Evolutionary conservation across 148 eudicot species (phyloP), one percentile per base, ranked within the genome.

Genomic region (Heliosperma pusillum): DNA sequence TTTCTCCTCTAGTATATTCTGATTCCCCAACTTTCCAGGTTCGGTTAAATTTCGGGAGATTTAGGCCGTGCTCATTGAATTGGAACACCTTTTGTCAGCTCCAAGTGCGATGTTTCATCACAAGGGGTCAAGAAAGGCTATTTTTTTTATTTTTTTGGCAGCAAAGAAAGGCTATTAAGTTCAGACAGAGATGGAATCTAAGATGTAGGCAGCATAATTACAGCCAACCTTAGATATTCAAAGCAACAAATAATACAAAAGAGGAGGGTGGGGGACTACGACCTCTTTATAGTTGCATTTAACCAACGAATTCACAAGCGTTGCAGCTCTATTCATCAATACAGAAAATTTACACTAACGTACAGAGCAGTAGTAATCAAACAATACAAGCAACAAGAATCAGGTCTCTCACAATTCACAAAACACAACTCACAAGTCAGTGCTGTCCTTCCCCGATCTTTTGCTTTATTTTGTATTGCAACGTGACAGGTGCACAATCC

Each of bases 401-500:
- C 53, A 15, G 45, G 36, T 65, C 63, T 69, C 64, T 12, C 45
- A 16, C 42, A 36, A 36, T 1, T 33, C 53, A 47, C 42, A 36
- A 36, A 6, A 3, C 53, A 47, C 17, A 42, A 69, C 1, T 44
- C 7, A 12, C 59, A 26, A 21, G 6, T 83, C 79, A 83, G 13
- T 27, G 63, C 45, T 50, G 62, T 74, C 73, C 82, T 74, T 77
- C 92, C 83, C 87, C 90, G 12, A 91, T 83, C 88, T 86, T 89
- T 83, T 77, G 78, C 74, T 81, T 86, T 89, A 91, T 91, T 74
- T 83, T 91, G 84, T 81, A 89, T 76, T 91, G 96, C 83, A 91
- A 83, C 26, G 89, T 91, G 47, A 77, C 91, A 62, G 93, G 92
- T 65, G 96, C 96, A 85, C 96, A 91, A 78, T 91, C 96, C 36